These are phyloP conservation scores for Fusarium sp. DNA, from an alignment of 2,329 filamentous ascomycete species.

Conservation along the genomic window DNA sequence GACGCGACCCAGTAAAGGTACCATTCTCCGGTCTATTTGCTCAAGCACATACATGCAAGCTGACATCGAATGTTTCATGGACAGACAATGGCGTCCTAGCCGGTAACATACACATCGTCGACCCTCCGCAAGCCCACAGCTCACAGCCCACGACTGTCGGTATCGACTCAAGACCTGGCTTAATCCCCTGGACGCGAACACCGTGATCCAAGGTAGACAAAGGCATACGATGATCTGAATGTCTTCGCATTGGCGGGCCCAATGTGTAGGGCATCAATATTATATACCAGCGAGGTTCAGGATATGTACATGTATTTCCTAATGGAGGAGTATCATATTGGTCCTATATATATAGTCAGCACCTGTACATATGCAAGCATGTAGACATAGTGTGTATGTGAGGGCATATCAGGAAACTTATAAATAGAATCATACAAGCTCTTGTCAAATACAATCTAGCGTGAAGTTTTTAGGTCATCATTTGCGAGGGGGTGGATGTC, in stretches of 20 bases:
- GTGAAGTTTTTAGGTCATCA: slow-evolving; percentile 59
- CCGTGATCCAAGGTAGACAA: fast-evolving
- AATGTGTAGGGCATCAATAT: fast-evolving
- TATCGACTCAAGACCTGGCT: too few species aligned
- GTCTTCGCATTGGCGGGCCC: not conserved
- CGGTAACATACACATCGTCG: fast-evolving
- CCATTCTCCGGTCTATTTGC: fast-evolving
- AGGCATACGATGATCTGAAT: not conserved
- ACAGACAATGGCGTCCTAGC: fast-evolving
- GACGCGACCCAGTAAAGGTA: not conserved
- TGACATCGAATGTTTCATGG: not conserved
- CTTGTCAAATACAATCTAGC: slow-evolving; percentile 65
- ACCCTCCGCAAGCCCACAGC: too few species aligned
- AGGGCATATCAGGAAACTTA: slow-evolving; percentile 51
- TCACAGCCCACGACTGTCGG: too few species aligned
- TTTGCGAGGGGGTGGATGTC: slow-evolving; percentile 6
- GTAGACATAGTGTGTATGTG: not conserved
- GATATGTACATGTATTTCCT: not conserved
- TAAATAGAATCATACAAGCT: slow-evolving; percentile 53
- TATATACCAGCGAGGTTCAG: not conserved
- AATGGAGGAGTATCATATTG: not conserved
- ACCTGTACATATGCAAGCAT: not conserved
- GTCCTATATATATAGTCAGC: slow-evolving; percentile 20
- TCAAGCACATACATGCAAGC: fast-evolving
- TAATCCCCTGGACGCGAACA: not conserved